Percentiles rank a stretch among this genome's conserved stretches.
These are phyloP conservation scores for Suillus lakei DNA, from an alignment of 768 basidiomycete genomes.

Conservation along the genomic window DNA sequence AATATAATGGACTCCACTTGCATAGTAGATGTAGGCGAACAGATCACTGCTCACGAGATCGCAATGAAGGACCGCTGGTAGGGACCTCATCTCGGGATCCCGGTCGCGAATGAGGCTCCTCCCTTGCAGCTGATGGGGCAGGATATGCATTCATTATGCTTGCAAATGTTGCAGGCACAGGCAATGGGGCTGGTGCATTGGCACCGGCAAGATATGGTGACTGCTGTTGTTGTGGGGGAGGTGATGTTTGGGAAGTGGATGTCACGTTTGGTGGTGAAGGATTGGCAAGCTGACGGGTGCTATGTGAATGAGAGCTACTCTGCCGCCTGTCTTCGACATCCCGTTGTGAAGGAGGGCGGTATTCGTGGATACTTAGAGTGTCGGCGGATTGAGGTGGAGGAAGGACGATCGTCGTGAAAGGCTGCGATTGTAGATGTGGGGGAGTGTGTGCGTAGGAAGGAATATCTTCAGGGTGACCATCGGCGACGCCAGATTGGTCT, in stretches of 20 bases:
- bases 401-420: slow-evolving; percentile 36
- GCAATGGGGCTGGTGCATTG: slow-evolving; percentile 24
- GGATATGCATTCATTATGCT: slow-evolving; percentile 77
- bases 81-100: slow-evolving; percentile 29
- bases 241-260: slow-evolving; percentile 17
- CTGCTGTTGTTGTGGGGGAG: slow-evolving; percentile 31
- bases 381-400: slow-evolving; percentile 32
- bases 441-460: slow-evolving; percentile 24
- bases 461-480: slow-evolving; percentile 29
- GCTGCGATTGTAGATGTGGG: slow-evolving; percentile 25
- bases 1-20: slow-evolving; percentile 10
- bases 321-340: slow-evolving; percentile 26
- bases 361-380: slow-evolving; percentile 37
- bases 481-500: slow-evolving; percentile 47
- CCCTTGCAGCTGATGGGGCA: slow-evolving; percentile 32
- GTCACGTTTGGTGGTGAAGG: slow-evolving; percentile 30
- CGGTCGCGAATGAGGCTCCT: slow-evolving; percentile 31
- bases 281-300: slow-evolving; percentile 16
- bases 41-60: slow-evolving; percentile 1
- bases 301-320: slow-evolving; percentile 15
- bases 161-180: slow-evolving; percentile 61
- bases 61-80: not conserved
- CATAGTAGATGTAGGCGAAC: not conserved
- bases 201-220: slow-evolving; percentile 19
- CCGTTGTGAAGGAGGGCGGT: slow-evolving; percentile 31